Evolutionary conservation across 2,329 filamentous ascomycete species (phyloP).

Genomic region (Aspergillus arachidicola): DNA sequence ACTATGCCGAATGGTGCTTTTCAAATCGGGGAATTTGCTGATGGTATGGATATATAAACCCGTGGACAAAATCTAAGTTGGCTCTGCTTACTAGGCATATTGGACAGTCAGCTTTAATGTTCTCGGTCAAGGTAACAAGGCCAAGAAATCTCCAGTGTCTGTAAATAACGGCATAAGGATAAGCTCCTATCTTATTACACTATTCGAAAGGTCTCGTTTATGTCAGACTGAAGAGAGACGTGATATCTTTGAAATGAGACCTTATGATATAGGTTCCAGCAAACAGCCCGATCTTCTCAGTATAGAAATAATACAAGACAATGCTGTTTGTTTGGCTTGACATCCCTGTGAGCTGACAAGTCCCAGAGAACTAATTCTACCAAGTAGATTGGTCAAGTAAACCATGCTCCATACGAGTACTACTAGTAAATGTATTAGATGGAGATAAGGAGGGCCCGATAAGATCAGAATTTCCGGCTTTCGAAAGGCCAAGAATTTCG

Average conservation of each 20-base stretch:
- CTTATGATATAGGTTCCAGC: no score
- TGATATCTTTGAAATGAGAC: no score
- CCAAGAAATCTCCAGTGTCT: not conserved
- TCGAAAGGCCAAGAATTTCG: not conserved
- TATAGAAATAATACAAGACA: no score
- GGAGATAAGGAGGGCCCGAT: no score
- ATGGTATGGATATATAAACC: not conserved
- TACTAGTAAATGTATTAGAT: no score
- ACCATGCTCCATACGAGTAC: no score
- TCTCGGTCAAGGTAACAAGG: not conserved
- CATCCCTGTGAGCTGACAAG: no score
- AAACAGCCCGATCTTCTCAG: no score
- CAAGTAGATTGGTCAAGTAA: no score
- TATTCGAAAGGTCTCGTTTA: not conserved
- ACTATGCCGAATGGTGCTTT: not conserved
- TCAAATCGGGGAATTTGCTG: not conserved
- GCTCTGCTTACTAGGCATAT: not conserved
- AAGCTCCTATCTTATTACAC: not conserved
- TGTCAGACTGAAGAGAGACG: not conserved
- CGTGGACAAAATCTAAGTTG: not conserved
- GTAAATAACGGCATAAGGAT: not conserved
- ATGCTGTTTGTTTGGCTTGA: no score
- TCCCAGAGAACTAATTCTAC: no score
- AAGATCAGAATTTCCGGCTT: not conserved
- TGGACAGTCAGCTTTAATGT: not conserved